A percentile compares a stretch with the other conserved stretches of the same genome.
Evolutionary conservation across 108 stramenopile species (phyloP).

Genomic region (Cyclotella baltica): DNA sequence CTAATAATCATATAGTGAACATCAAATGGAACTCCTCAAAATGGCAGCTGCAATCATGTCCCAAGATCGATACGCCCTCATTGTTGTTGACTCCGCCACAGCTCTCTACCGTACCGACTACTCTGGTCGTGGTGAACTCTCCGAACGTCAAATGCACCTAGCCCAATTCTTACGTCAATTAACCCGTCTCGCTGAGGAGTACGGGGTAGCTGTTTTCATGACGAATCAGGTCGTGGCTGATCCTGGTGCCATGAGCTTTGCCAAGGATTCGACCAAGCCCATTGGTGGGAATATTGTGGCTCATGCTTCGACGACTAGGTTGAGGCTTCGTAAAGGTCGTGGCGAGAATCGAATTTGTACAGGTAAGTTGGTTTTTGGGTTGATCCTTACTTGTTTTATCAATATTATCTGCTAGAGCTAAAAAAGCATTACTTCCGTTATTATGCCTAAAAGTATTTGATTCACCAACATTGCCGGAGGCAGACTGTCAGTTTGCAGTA

Average conservation of each 20-base stretch:
- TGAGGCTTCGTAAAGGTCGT: conserved; percentile 97
- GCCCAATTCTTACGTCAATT: conserved; percentile 98
- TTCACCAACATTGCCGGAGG: conserved; percentile 97
- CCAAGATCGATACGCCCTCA: conserved; percentile 95
- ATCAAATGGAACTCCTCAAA: conserved; percentile 97
- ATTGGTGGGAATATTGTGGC: conserved; percentile 99
- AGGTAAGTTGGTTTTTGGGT: conserved; percentile 41
- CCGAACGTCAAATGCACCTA: conserved; percentile 97
- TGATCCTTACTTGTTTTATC: not conserved
- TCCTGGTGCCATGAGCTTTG: conserved; percentile 97
- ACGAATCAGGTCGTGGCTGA: conserved; percentile 99
- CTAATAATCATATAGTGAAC: conserved; percentile 82
- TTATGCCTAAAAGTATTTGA: conserved; percentile 61
- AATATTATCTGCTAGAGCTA: not conserved
- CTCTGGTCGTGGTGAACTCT: conserved; percentile 98
- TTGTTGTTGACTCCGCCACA: conserved; percentile 99
- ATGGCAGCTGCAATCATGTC: conserved; percentile 99
- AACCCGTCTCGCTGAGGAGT: conserved; percentile 97
- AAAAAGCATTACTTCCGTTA: conserved; percentile 3
- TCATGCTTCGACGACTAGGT: conserved; percentile 97
- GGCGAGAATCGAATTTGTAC: conserved; percentile 99
- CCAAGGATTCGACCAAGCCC: conserved; percentile 98
- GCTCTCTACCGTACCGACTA: conserved; percentile 99
- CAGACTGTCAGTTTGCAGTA: conserved; percentile 92
- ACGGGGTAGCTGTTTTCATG: conserved; percentile 99